Evolutionary conservation across 2,329 filamentous ascomycete species (phyloP), one percentile per base, ranked within the genome.

Genomic region (Atkinsonella texensis): DNA sequence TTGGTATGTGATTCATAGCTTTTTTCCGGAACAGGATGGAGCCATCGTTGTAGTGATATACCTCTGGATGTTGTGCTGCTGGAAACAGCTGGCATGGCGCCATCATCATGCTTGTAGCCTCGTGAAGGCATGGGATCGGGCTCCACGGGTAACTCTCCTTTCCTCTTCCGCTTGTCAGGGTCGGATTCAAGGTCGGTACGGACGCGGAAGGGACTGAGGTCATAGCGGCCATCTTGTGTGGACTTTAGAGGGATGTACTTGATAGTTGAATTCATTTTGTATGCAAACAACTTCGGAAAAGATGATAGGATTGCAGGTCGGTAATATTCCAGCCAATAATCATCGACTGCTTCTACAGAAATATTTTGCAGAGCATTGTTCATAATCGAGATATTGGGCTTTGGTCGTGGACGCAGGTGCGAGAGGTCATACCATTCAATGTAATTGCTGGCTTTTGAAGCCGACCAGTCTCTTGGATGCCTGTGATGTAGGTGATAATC

Each of bases 301-400:
- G 89, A 93, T 0, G 93, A 95, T 1, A 97, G 71, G 0, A 87
- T 87, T 8, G 87, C 77, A 0, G 93, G 93, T 13, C 90, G 83
- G 64, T 98, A 98, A 66, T 96, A 97, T 65, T 98, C 93, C 8
- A 93, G 74, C 93, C 93, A 98, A 67, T 95, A 98, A 66, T 97
- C 89, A 63, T 97, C 91, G 54, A 88, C 89, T 54, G 78, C 81
- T 3, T 75, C 70, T 3, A 85, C 68, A 7, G 72, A 71, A 55
- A 73, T 75, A 31, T 65, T 63, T 12, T 58, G 57, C 8, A 63
- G 57, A 20, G 71, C 65, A 38, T 67, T 64, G 3, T 68, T 69
- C 39, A 65, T 59, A 54, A 59, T 65, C 7, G 68, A 63, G 32
- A 65, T 67, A 11, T 75, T 74, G 4, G 83, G 81, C 43, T 86